A percentile compares a stretch with the other conserved stretches of the same genome.
Conservation (phyloP, 805 yeast genomes). For the Scheffersomyces ergatensis region DNA sequence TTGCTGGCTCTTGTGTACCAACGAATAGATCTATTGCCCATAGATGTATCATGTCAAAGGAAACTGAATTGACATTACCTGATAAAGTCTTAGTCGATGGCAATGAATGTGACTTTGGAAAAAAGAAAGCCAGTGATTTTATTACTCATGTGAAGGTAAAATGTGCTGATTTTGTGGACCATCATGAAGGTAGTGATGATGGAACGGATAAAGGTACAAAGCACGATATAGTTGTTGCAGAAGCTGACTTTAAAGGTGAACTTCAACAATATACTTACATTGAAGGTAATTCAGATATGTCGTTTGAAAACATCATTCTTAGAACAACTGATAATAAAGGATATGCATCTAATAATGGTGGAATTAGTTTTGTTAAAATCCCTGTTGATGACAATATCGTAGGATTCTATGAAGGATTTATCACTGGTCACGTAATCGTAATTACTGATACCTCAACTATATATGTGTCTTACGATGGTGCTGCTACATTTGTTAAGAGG, state of each 20-base stretch:
- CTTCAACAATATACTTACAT: slow-evolving; percentile 60
- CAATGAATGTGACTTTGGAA: slow-evolving; percentile 37
- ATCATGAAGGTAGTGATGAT: slow-evolving; percentile 9
- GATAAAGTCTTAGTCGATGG: slow-evolving; percentile 46
- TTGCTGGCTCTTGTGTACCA: slow-evolving; percentile 48
- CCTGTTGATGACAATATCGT: slow-evolving; percentile 31
- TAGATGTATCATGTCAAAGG: slow-evolving; percentile 20
- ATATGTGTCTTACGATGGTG: slow-evolving; percentile 68
- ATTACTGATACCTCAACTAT: slow-evolving; percentile 49
- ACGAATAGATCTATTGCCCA: slow-evolving; percentile 18
- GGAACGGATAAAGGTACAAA: slow-evolving; percentile 10
- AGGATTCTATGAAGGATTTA: slow-evolving; percentile 48
- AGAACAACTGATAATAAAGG: slow-evolving; percentile 51
- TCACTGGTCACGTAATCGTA: slow-evolving; percentile 54
- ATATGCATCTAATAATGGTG: slow-evolving; percentile 59
- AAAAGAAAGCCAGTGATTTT: slow-evolving; percentile 19
- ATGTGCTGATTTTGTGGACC: slow-evolving; percentile 27
- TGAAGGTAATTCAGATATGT: slow-evolving; percentile 40
- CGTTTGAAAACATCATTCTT: slow-evolving; percentile 50
- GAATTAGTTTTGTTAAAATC: slow-evolving; percentile 36
- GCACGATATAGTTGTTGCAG: slow-evolving; percentile 32
- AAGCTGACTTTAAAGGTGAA: slow-evolving; percentile 48
- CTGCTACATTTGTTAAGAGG: slow-evolving; percentile 46
- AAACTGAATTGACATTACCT: slow-evolving; percentile 22
- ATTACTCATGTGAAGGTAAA: slow-evolving; percentile 25